Evolutionary conservation across 1,139 yeast species (phyloP), one percentile per base, ranked within the genome.

Genomic region (Candida gigantensis): DNA sequence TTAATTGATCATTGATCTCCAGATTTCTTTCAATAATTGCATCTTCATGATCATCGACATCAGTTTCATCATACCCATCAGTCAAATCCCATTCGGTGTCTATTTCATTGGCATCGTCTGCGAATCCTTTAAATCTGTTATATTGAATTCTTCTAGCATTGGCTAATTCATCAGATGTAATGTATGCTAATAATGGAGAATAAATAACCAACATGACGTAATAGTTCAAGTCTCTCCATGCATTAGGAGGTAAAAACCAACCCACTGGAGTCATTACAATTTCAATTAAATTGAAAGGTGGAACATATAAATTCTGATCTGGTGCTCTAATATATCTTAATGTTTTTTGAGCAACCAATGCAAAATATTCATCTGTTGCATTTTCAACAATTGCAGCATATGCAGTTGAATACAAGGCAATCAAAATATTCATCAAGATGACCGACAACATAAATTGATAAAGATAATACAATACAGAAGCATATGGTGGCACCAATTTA

Each of bases 321-420:
- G 96, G 96, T 0, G 96, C 95, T 47, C 96, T 74, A 37, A 87
- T 79, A 53, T 84, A 88, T 43, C 90, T 72, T 48, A 88, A 72
- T 0, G 95, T 87, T 65, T 87, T 86, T 46, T 84, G 85, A 3
- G 96, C 87, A 47, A 85, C 85, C 39, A 87, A 73, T 0, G 95
- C 95, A 68, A 87, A 75, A 57, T 84, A 88, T 57, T 88, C 61
- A 42, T 57, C 59, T 19, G 81, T 79, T 1, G 95, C 89, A 62
- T 87, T 86, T 36, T 79, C 94, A 40, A 83, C 84, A 46, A 88
- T 87, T 40, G 79, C 78, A 28, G 85, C 81, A 53, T 88, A 88
- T 0, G 96, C 94, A 39, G 88, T 84, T 23, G 94, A 80, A 60
- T 84, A 88, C 46, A 88, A 72, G 4, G 96, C 96, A 67, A 88